phyloP scores from a whole-genome alignment of 345 rosid species.

The Arabidopsis thaliana region DNA sequence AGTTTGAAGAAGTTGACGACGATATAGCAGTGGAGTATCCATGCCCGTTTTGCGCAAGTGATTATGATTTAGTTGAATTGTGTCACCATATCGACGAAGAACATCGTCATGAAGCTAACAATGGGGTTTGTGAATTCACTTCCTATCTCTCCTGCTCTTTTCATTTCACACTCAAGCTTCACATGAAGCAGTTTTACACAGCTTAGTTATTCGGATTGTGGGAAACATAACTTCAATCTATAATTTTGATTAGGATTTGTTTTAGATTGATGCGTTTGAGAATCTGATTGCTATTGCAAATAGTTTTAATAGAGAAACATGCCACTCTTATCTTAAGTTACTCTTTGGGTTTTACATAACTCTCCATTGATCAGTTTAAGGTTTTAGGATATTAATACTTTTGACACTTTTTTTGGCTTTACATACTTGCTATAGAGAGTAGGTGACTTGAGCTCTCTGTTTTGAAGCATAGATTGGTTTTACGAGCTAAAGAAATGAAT shows the following conservation, averaged over 20 bases:
- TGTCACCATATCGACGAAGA: conserved; percentile 43
- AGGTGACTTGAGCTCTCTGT: not conserved
- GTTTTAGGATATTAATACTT: not conserved
- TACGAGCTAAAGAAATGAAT: not conserved
- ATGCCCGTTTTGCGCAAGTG: conserved; percentile 43
- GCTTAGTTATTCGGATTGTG: not conserved
- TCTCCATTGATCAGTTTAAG: not conserved
- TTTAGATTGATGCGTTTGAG: not conserved
- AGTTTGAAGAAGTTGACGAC: conserved; percentile 43
- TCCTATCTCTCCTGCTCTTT: conserved; percentile 6
- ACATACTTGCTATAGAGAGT: not conserved
- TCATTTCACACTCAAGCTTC: conserved; percentile 1
- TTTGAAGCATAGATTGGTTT: not conserved
- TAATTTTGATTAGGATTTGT: not conserved
- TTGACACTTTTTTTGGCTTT: not conserved
- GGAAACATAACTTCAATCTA: not conserved
- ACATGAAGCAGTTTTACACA: not conserved
- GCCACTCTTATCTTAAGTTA: no score
- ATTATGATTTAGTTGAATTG: conserved; percentile 42
- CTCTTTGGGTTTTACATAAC: not conserved
- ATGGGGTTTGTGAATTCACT: conserved; percentile 40
- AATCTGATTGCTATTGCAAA: not conserved
- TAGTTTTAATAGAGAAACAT: not conserved
- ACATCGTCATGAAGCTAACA: conserved; percentile 35
- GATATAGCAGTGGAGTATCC: conserved; percentile 37